Percentiles rank a stretch among this genome's conserved stretches.
Conservation (phyloP, 345 rosid species). For the Streptanthus diversifolius region DNA sequence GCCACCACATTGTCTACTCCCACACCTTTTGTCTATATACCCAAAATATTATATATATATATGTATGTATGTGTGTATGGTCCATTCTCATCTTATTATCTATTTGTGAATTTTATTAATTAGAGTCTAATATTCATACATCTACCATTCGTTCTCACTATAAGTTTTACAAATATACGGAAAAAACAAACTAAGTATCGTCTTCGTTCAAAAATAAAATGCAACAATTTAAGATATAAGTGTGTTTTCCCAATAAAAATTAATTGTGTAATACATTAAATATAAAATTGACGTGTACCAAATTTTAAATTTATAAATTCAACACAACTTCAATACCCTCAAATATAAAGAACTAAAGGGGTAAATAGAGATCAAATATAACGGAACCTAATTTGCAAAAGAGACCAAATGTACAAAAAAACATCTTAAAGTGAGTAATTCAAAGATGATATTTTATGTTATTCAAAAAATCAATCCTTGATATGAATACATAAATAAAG, state of each 20-base stretch:
- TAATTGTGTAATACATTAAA: not conserved
- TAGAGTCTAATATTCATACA: not conserved
- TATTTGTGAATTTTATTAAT: not conserved
- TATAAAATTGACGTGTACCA: too few species aligned
- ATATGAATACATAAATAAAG: too few species aligned
- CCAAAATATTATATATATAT: not conserved
- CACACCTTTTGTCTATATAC: slow-evolving; percentile 26
- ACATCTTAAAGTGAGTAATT: too few species aligned
- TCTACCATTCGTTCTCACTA: not conserved
- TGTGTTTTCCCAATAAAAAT: not conserved
- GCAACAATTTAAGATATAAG: not conserved
- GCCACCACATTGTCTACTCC: slow-evolving; percentile 33
- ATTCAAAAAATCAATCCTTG: too few species aligned
- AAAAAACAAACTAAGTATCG: not conserved
- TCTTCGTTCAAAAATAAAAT: not conserved
- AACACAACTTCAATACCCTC: too few species aligned
- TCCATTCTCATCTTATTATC: slow-evolving; percentile 11
- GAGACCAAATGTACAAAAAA: too few species aligned
- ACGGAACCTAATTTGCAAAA: too few species aligned
- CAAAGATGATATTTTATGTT: too few species aligned
- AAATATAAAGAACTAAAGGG: too few species aligned
- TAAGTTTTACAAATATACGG: not conserved
- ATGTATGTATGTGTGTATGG: not conserved
- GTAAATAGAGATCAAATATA: too few species aligned
- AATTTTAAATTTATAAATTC: too few species aligned